Base-by-base conservation (phyloP, 148 eudicot genomes). In the Cornus suecica region DNA sequence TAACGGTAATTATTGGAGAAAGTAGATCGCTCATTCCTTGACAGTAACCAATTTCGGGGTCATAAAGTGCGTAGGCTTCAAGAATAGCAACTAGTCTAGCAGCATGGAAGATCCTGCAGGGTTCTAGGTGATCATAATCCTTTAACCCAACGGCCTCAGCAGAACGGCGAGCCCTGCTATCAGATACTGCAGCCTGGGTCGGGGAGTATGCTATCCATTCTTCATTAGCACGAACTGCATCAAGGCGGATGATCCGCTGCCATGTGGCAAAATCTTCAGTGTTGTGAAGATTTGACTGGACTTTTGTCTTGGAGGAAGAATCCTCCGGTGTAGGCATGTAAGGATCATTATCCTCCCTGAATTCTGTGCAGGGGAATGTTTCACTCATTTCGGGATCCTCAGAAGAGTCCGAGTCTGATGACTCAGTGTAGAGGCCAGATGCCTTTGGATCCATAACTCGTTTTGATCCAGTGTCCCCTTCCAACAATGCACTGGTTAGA, bases 1-100 rank as follows among this genome's bases (percentile, higher is more conserved):
- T 86, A 3, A 93, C 90, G 20, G 93, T 37, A 61, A 95, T 86
- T 37, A 95, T 95, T 16, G 99, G 99, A 23, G 99, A 92, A 24
- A 95, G 99, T 23, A 95, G 84, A 84, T 95, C 99, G 68, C 99
- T 95, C 99, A 95, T 95, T 56, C 99, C 99, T 48, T 95, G 99
- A 75, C 99, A 95, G 71, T 95, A 95, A 11, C 99, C 99, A 51
- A 92, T 95, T 84, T 95, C 99, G 4, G 92, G 84, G 83, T 95
- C 99, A 73, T 88, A 91, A 16, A 95, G 76, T 28, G 97, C 97
- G 58, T 95, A 95, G 41, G 99, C 99, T 90, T 95, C 99, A 1
- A 95, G 94, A 65, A 95, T 87, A 51, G 97, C 92, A 66, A 95
- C 97, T 54, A 95, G 79, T 67, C 99, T 86, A 37, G 99, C 90